Percentiles rank a stretch among this genome's conserved stretches.
These are phyloP conservation scores for Fusarium napiforme DNA, from an alignment of 2,329 filamentous ascomycete genomes.

Conservation along the genomic window DNA sequence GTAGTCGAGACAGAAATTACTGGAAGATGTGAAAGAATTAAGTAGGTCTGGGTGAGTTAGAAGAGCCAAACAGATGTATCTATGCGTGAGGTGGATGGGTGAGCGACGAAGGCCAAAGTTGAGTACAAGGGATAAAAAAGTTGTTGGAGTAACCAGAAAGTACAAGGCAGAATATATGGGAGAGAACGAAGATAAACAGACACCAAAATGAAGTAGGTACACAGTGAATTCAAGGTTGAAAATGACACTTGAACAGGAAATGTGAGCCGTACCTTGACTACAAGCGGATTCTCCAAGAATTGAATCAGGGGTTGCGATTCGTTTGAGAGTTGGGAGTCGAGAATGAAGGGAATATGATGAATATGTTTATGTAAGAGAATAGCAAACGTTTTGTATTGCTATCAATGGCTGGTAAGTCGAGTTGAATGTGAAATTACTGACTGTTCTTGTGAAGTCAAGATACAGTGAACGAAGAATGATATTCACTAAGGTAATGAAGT, in stretches of 20 bases:
- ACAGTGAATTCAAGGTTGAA: background rate
- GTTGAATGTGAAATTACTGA: background rate
- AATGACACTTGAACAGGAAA: background rate
- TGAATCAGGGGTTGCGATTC: background rate
- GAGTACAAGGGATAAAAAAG: slow-evolving; percentile 1
- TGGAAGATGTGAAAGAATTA: background rate
- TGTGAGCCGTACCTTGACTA: slow-evolving; percentile 16
- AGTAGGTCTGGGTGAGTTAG: slow-evolving; percentile 5
- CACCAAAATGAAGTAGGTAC: too few relatives aligned
- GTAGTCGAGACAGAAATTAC: background rate
- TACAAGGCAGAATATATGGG: background rate
- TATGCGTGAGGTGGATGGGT: background rate
- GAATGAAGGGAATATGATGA: too few relatives aligned
- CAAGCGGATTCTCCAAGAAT: background rate
- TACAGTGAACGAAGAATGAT: slow-evolving; percentile 3
- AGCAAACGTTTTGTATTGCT: background rate
- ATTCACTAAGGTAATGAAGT: background rate
- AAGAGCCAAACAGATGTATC: background rate
- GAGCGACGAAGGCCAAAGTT: background rate
- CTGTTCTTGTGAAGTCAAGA: slow-evolving; percentile 4
- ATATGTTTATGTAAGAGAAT: background rate
- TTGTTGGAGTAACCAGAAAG: background rate
- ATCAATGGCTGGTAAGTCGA: background rate
- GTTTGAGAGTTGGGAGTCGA: background rate
- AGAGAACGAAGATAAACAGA: background rate